Conservation (phyloP, 768 basidiomycete species). For the Tulasnella sp. region DNA sequence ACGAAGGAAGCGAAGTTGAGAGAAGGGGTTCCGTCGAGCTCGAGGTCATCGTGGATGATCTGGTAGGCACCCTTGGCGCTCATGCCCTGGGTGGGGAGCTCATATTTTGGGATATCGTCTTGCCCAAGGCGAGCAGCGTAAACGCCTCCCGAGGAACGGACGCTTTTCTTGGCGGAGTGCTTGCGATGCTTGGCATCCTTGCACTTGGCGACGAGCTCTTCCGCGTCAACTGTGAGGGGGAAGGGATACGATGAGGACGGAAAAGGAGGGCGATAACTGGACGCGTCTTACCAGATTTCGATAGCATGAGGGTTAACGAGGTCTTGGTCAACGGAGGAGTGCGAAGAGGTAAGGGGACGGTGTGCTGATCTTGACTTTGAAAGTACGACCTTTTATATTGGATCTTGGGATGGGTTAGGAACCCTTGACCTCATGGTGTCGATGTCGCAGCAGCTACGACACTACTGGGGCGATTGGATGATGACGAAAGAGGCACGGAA, state of each 20-base stretch:
- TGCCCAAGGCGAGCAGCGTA: slow-evolving; percentile 8
- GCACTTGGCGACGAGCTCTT: slow-evolving; percentile 2
- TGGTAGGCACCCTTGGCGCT: slow-evolving; percentile 29
- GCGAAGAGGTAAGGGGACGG: background rate
- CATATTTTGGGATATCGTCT: slow-evolving; percentile 7
- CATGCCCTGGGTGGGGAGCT: slow-evolving; percentile 12
- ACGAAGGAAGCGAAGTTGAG: slow-evolving; percentile 53
- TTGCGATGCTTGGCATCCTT: slow-evolving; percentile 7
- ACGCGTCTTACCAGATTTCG: background rate
- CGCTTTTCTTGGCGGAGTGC: background rate
- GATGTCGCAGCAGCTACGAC: too few relatives aligned
- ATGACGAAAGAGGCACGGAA: background rate
- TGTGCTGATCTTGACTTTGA: background rate
- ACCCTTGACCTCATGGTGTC: background rate
- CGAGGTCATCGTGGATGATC: slow-evolving; percentile 46
- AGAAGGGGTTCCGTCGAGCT: slow-evolving; percentile 47
- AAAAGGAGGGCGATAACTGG: background rate
- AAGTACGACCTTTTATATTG: background rate
- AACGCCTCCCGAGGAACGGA: slow-evolving; percentile 6
- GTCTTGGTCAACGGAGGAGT: background rate
- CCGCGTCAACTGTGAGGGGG: background rate
- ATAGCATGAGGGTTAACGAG: background rate
- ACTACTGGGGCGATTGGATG: too few relatives aligned
- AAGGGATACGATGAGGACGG: background rate
- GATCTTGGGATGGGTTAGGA: background rate